Evolutionary conservation across 768 basidiomycete genomes (phyloP), one percentile per base, ranked within the genome.

Genomic region (Phylloporus arenicola): DNA sequence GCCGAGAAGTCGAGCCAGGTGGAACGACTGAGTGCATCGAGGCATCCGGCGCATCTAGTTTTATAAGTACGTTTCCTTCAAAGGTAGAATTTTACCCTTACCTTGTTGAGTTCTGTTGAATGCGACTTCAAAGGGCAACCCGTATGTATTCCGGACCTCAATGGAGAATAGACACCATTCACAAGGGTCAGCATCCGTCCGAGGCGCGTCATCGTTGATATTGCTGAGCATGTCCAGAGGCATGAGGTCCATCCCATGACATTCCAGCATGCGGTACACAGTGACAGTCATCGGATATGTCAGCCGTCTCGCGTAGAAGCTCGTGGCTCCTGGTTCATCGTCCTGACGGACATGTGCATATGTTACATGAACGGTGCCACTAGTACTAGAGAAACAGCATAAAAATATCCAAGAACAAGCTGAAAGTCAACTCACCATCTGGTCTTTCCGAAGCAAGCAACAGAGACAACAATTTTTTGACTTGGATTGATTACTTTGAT

Each of bases 181-280:
- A 2, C 75, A 74, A 16, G 78, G 75, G 44, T 83, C 76, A 25
- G 70, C 74, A 20, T 75, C 68, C 34, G 68, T 61, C 31, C 80
- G 59, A 10, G 74, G 59, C 34, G 52, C 59, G 10, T 57, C 60
- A 40, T 55, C 54, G 39, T 42, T 57, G 50, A 52, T 57, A 31
- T 57, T 57, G 40, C 61, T 60, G 40, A 59, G 56, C 44, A 55
- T 42, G 31, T 56, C 48, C 52, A 89, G 81, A 13, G 88, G 83
- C 31, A 92, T 69, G 53, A 96, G 74, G 56, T 90, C 85, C 82
- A 97, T 86, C 34, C 77, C 75, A 55, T 84, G 78, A 59, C 89
- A 90, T 65, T 95, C 90, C 25, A 98, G 80, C 76, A 94, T 94
- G 57, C 90, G 89, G 64, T 97, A 96, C 12, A 98, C 96, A 3